Percentiles rank a stretch among this genome's conserved stretches.
Evolutionary conservation across 164 flowering plant genomes (phyloP).

Genomic region (Aristolochia californica): DNA sequence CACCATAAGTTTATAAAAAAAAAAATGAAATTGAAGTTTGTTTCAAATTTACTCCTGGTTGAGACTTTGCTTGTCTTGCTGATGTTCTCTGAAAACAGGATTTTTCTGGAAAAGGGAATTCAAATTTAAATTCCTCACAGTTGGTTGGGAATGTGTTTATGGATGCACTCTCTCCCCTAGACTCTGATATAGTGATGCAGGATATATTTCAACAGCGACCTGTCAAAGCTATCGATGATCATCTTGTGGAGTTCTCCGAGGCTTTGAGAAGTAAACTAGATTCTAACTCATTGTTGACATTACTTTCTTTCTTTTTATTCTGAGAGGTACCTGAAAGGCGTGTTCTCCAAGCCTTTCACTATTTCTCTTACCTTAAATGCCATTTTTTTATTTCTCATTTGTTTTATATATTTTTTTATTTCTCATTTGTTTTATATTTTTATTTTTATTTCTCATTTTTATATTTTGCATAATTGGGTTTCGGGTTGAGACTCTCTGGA

Average conservation of each 20-base stretch:
- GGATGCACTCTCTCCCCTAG: slow-evolving; percentile 28
- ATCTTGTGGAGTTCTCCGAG: slow-evolving; percentile 91
- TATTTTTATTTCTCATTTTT: too few relatives aligned
- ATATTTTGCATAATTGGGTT: too few relatives aligned
- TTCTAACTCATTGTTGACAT: neutral
- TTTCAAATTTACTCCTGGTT: too few relatives aligned
- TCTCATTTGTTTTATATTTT: too few relatives aligned
- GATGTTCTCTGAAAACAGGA: slow-evolving; percentile 1
- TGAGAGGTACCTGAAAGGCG: neutral
- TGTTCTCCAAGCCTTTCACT: too few relatives aligned
- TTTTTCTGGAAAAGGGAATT: slow-evolving; percentile 35
- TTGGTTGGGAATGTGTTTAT: slow-evolving; percentile 42
- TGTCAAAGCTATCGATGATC: slow-evolving; percentile 59
- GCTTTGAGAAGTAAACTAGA: slow-evolving; percentile 67
- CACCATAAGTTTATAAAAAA: too few relatives aligned
- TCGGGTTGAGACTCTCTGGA: too few relatives aligned
- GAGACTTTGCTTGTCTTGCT: neutral
- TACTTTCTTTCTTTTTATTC: neutral
- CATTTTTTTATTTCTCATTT: too few relatives aligned
- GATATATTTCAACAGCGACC: slow-evolving; percentile 56
- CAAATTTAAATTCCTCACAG: slow-evolving; percentile 22
- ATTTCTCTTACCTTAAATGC: too few relatives aligned
- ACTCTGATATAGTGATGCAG: slow-evolving; percentile 53
- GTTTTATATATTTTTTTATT: too few relatives aligned
- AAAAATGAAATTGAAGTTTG: too few relatives aligned